These are phyloP conservation scores for Bruguiera hainesii DNA, from an alignment of 441 rosid genomes.

Conservation along the genomic window DNA sequence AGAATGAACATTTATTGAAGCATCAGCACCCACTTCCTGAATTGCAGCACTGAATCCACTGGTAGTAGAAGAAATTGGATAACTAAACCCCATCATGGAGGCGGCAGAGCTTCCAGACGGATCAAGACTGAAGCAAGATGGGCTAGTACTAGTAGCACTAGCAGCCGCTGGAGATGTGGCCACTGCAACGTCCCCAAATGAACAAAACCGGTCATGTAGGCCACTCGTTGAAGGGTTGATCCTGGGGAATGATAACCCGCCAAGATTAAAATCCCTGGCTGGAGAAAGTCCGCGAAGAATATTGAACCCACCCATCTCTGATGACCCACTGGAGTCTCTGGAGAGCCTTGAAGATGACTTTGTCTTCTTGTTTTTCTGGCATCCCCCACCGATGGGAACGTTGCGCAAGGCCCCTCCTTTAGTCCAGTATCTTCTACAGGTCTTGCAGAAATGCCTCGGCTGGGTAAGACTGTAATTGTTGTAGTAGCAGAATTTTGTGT, in stretches of 20 bases:
- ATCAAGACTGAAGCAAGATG: slow-evolving; percentile 39
- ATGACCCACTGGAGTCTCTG: slow-evolving; percentile 37
- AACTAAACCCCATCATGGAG: slow-evolving; percentile 56
- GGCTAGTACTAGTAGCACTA: slow-evolving; percentile 33
- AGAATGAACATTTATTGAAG: slow-evolving; percentile 43
- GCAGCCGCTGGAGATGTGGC: slow-evolving; percentile 19
- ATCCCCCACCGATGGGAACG: slow-evolving; percentile 18
- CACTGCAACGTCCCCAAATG: slow-evolving; percentile 32
- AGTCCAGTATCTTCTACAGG: slow-evolving; percentile 16
- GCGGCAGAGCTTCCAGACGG: slow-evolving; percentile 37
- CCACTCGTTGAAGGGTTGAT: slow-evolving; percentile 36
- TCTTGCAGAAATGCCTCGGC: slow-evolving; percentile 18
- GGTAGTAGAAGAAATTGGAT: slow-evolving; percentile 45
- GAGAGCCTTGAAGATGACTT: slow-evolving; percentile 13
- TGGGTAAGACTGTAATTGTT: slow-evolving; percentile 18
- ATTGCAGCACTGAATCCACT: slow-evolving; percentile 34
- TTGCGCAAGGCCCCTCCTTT: slow-evolving; percentile 18
- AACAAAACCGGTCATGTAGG: slow-evolving; percentile 34
- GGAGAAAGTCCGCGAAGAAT: slow-evolving; percentile 60
- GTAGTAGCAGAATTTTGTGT: slow-evolving; percentile 20
- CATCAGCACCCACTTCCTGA: slow-evolving; percentile 35
- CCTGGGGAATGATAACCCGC: slow-evolving; percentile 60
- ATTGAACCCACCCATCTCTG: slow-evolving; percentile 56
- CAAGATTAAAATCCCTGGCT: slow-evolving; percentile 62
- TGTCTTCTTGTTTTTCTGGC: slow-evolving; percentile 9